phyloP scores from a whole-genome alignment of 1,284 basidiomycete species.

The Ceratobasidium sp. region DNA sequence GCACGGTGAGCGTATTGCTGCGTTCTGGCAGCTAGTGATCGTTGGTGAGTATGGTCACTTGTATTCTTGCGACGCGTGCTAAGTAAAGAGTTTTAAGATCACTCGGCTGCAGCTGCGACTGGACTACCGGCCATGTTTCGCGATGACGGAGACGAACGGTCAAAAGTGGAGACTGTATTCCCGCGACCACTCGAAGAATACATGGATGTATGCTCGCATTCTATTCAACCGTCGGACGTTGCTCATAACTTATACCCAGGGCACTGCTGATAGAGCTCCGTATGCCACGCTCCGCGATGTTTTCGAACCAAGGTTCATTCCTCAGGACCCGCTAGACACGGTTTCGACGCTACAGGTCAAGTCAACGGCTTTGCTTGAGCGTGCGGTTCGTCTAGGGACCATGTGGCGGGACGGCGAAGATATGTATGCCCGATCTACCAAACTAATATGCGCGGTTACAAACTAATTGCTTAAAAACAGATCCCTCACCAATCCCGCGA shows the following conservation, averaged over 20 bases:
- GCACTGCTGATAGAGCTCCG: conserved; percentile 8
- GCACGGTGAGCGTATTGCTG: conserved; percentile 41
- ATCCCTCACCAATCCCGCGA: conserved; percentile 6
- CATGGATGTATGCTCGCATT: conserved; percentile 17
- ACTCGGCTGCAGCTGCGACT: conserved; percentile 30
- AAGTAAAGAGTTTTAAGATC: conserved; percentile 5
- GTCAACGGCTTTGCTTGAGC: conserved; percentile 30
- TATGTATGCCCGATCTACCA: conserved; percentile 6
- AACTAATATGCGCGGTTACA: background rate
- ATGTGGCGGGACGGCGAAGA: conserved; percentile 25
- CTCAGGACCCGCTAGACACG: conserved; percentile 9
- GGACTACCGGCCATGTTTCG: conserved; percentile 39
- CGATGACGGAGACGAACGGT: conserved; percentile 42
- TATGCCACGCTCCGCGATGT: conserved; percentile 31
- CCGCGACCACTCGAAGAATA: conserved; percentile 37
- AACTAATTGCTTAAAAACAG: background rate
- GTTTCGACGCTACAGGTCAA: conserved; percentile 31
- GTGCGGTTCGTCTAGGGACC: conserved; percentile 34
- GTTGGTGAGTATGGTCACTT: conserved; percentile 19
- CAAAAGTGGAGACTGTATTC: conserved; percentile 37
- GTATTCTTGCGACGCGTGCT: background rate
- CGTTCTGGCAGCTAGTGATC: conserved; percentile 39
- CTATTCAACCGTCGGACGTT: background rate
- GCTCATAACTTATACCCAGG: background rate
- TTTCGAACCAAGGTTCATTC: conserved; percentile 16